Evolutionary conservation across 1,139 yeast species (phyloP), one percentile per base, ranked within the genome.

Genomic region (Suhomyces terraborum): DNA sequence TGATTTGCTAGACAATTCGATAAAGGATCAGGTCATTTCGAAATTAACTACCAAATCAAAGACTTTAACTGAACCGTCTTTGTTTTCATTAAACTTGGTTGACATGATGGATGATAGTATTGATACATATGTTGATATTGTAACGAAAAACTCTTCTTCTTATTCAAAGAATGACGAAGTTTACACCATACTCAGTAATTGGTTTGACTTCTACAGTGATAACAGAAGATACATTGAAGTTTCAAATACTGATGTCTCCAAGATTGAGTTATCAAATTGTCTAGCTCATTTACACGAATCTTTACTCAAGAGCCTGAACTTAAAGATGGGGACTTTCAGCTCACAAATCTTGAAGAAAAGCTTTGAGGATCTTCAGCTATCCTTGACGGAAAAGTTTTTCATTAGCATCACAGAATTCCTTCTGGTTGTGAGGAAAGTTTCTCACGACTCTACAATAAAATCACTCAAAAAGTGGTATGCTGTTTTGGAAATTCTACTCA

Each of bases 81-180:
- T 58, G 21, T 64, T 59, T 45, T 54, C 62, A 1, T 39, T 36
- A 14, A 58, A 58, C 3, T 40, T 61, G n/a, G 51, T 58, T 6
- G 54, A 50, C 9, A 42, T 56, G 24, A 62, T 66, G 51, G 69
- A 66, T 33, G 43, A 45, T 3, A 56, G 63, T 35, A 48, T 64
- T 39, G 62, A 58, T 19, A 34, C 42, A n/a, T 67, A 67, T 40
- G 49, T 61, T 36, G 38, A 42, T 10, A 35, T 37, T 6, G 38
- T 58, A 3, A 30, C 49, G 2, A 30, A 42, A 9, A 22, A 45
- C 7, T 45, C 45, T 3, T 18, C 36, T 6, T 10, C 27, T 3
- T 13, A 37, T 4, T 32, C 49, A 2, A 31, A 47, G 5, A 35
- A 27, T 4, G 50, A 50, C 9, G 47, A 51, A 14, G 40, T 54